Base-by-base conservation (phyloP, 2,329 filamentous ascomycete species). In the Clonostachys solani region DNA sequence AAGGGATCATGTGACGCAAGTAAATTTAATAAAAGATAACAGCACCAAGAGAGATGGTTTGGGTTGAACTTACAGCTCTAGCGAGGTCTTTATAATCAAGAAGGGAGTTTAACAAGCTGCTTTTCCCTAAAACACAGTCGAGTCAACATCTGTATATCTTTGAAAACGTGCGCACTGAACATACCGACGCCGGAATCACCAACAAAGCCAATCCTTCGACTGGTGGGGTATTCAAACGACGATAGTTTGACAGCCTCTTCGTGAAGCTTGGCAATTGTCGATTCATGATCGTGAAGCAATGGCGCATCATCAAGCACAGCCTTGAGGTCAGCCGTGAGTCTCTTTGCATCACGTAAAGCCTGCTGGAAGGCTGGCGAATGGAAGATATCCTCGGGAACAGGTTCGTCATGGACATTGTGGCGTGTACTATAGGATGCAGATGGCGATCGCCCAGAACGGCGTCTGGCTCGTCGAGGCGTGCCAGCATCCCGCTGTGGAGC, bases 101-200 rank as follows among this genome's bases (percentile, higher is more conserved):
- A 2, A 77, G 59, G 1, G 71, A 74, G 52, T 77, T 77, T 15
- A 77, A 58, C 4, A 77, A 54, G 48, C 73, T 77, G 48, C 72
- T 76, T 57, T 77, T 76, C 0, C 73, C 73, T 67, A 33, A 23
- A 42, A 33, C 7, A 38, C 1, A 49, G 33, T 36, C 15, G 29
- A 8, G 23, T 46, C 8, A 34, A 33, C 40, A 5, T 5, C 4
- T 2, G 17, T 12, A 15, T 49, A 64, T 10, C 5, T 29, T 29
- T 10, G 2, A 4, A 29, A 29, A 29, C 10, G 23, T 29, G 8
- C 3, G 9, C 23, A 3, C 23, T 10, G 23, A 29, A 29, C 23
- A 52, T 52, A 71, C 70, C 69, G 34, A 67, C 70, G 5, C 73
- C 74, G 12, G 73, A 73, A 49, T 75, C 73, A 0, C 74, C 74